These are phyloP conservation scores for Skeletonema costatum DNA, from an alignment of 108 stramenopile genomes.

Conservation along the genomic window DNA sequence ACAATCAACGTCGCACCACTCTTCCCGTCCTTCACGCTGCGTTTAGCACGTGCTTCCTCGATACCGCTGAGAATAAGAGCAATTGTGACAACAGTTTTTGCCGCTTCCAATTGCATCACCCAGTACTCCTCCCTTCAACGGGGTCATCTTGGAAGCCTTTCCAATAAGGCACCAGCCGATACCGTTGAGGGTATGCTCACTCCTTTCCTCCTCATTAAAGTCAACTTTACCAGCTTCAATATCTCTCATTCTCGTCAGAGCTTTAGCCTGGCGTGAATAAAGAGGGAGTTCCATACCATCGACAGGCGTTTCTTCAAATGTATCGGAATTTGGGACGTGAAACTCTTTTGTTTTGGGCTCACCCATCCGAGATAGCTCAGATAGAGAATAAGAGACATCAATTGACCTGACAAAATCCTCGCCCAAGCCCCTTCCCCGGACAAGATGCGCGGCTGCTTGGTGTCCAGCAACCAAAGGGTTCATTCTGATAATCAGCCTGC, in stretches of 20 bases:
- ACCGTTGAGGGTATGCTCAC: conserved; percentile 61
- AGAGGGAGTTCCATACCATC: conserved; percentile 45
- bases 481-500: conserved; percentile 36
- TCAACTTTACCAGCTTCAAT: conserved; percentile 56
- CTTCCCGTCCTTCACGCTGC: conserved; percentile 22
- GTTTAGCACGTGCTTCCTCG: conserved; percentile 35
- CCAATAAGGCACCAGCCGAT: conserved; percentile 62
- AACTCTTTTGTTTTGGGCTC: conserved; percentile 58
- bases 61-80: conserved; percentile 59
- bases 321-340: conserved; percentile 50
- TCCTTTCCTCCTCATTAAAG: conserved; percentile 67
- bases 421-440: conserved; percentile 35
- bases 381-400: conserved; percentile 43
- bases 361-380: conserved; percentile 44
- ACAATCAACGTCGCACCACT: conserved; percentile 68
- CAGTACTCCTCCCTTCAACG: conserved; percentile 62
- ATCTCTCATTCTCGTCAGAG: conserved; percentile 54
- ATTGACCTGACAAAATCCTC: conserved; percentile 14
- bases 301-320: conserved; percentile 8
- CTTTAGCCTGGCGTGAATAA: conserved; percentile 67
- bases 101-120: conserved; percentile 79
- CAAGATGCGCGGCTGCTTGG: conserved; percentile 49
- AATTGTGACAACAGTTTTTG: conserved; percentile 73
- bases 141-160: conserved; percentile 43
- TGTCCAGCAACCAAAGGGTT: conserved; percentile 65